Conservation (phyloP, 1,284 basidiomycete species). For the Microstroma glucosiphilum region DNA sequence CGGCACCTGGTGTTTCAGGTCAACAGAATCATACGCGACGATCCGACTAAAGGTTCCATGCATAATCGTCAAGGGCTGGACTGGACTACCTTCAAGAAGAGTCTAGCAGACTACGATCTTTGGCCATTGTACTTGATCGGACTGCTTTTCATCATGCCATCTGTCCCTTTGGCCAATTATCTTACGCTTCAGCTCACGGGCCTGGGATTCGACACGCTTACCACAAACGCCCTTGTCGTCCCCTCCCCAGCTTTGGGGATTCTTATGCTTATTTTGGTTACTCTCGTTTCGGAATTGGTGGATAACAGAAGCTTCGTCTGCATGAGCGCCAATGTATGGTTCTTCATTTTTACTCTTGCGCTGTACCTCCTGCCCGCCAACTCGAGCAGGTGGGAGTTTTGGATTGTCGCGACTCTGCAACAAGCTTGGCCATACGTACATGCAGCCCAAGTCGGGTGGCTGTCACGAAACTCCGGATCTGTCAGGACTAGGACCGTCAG, state of each 20-base stretch:
- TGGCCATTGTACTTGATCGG: slow-evolving; percentile 16
- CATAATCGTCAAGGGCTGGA: slow-evolving; percentile 63
- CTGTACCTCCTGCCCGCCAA: slow-evolving; percentile 11
- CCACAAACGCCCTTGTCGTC: slow-evolving; percentile 12
- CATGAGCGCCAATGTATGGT: slow-evolving; percentile 14
- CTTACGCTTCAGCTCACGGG: slow-evolving; percentile 12
- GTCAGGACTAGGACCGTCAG: slow-evolving; percentile 19
- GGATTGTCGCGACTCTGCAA: slow-evolving; percentile 13
- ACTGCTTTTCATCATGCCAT: slow-evolving; percentile 9
- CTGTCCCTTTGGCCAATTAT: slow-evolving; percentile 9
- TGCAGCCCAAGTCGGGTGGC: slow-evolving; percentile 17
- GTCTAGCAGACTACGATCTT: slow-evolving; percentile 13
- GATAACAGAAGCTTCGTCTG: slow-evolving; percentile 14
- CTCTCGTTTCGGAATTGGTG: slow-evolving; percentile 15
- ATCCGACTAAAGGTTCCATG: slow-evolving; percentile 63
- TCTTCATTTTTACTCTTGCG: slow-evolving; percentile 10
- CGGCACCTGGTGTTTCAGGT: slow-evolving; percentile 33
- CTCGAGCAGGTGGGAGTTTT: slow-evolving; percentile 17
- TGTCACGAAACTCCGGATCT: slow-evolving; percentile 11
- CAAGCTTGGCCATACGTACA: slow-evolving; percentile 19
- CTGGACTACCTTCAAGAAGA: slow-evolving; percentile 6
- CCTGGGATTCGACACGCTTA: slow-evolving; percentile 12
- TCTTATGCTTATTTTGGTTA: slow-evolving; percentile 13
- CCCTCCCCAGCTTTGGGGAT: slow-evolving; percentile 8
- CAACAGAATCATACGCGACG: slow-evolving; percentile 62